Conservation (phyloP, 148 eudicot genomes). For the Cornus florida region DNA sequence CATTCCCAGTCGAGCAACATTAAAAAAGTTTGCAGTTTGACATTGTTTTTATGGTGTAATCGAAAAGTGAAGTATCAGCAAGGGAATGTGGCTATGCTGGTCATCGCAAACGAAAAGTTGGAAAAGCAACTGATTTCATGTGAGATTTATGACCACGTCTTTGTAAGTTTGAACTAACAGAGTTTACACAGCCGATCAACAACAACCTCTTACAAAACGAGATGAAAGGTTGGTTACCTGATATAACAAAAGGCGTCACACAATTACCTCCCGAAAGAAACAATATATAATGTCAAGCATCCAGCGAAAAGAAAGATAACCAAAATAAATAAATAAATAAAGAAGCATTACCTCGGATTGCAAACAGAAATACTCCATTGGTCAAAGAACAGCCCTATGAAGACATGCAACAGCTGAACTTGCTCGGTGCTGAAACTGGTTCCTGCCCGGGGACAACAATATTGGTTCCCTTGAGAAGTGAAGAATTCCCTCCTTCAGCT, state of each 20-base stretch:
- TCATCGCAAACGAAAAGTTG: no score
- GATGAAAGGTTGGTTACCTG: not conserved
- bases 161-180: no score
- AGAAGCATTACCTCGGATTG: not conserved
- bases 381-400: constrained; percentile 10
- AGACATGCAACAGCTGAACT: constrained; percentile 30
- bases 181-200: no score
- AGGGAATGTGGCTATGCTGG: no score
- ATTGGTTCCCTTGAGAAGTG: constrained; percentile 36
- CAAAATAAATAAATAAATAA: no score
- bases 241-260: not conserved
- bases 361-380: not conserved
- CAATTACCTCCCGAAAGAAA: not conserved
- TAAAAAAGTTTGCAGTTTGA: not conserved
- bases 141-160: no score
- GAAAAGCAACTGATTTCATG: no score
- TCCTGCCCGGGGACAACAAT: constrained; percentile 34
- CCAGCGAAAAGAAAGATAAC: not conserved
- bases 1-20: not conserved
- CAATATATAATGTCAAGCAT: not conserved
- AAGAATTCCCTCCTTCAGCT: constrained; percentile 28
- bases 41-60: not conserved
- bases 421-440: constrained; percentile 16
- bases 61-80: not conserved
- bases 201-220: no score